Conservation (phyloP, 441 rosid species). For the Erodium texanum region DNA sequence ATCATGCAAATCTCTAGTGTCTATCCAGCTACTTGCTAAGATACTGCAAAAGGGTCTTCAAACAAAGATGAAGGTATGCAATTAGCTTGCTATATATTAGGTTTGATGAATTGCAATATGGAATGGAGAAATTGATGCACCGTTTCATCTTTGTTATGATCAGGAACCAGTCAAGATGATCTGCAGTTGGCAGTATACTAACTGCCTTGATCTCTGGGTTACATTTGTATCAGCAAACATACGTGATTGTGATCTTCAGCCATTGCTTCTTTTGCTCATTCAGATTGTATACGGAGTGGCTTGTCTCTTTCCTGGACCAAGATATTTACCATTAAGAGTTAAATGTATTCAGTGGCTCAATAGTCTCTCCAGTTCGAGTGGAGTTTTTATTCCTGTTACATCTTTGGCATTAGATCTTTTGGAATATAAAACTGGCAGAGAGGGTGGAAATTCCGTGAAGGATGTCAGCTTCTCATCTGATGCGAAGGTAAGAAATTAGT, state of each 20-base stretch:
- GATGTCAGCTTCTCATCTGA: slow-evolving; percentile 47
- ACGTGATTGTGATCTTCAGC: slow-evolving; percentile 57
- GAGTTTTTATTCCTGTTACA: slow-evolving; percentile 64
- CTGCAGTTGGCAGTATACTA: slow-evolving; percentile 69
- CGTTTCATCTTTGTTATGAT: slow-evolving; percentile 15
- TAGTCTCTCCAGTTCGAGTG: slow-evolving; percentile 57
- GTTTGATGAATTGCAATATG: not conserved
- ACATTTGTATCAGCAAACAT: slow-evolving; percentile 47
- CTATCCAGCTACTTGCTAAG: slow-evolving; percentile 63
- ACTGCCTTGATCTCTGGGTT: slow-evolving; percentile 88
- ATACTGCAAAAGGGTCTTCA: slow-evolving; percentile 53
- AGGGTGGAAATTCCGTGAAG: slow-evolving; percentile 41
- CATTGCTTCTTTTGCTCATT: slow-evolving; percentile 40
- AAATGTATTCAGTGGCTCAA: slow-evolving; percentile 84
- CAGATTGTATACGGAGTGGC: slow-evolving; percentile 84
- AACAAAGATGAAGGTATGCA: slow-evolving; percentile 64
- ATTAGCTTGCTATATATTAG: slow-evolving; percentile 3
- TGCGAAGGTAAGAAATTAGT: slow-evolving; percentile 46
- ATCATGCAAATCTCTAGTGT: slow-evolving; percentile 44
- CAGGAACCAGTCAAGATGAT: slow-evolving; percentile 61
- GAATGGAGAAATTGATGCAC: not conserved
- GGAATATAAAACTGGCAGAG: slow-evolving; percentile 70
- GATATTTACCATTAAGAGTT: slow-evolving; percentile 72
- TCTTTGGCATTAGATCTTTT: slow-evolving; percentile 60
- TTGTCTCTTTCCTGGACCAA: slow-evolving; percentile 73